Evolutionary conservation across 2,329 filamentous ascomycete species (phyloP).

Genomic region (Metarhizium rileyi): DNA sequence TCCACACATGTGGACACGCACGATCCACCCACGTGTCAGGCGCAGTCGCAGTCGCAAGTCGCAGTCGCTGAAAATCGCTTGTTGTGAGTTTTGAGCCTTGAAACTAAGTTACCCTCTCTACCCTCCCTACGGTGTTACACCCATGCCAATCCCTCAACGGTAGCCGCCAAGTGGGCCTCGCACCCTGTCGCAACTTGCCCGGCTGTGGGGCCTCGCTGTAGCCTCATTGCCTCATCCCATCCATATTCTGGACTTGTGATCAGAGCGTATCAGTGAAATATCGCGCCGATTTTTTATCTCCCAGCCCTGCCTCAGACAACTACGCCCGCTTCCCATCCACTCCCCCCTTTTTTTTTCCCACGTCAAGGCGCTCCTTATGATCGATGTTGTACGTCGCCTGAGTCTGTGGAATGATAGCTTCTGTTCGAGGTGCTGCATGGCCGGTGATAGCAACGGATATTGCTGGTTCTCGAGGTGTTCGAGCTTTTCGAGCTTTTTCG

Average conservation of each 20-base stretch:
- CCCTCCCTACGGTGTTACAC: neutral
- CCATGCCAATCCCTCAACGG: slow-evolving; percentile 4
- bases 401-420: neutral
- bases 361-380: neutral
- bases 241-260: slow-evolving; percentile 9
- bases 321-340: slow-evolving; percentile 2
- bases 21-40: slow-evolving; percentile 15
- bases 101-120: no score
- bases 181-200: slow-evolving; percentile 5
- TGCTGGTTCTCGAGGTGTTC: no score
- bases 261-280: slow-evolving; percentile 9
- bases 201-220: slow-evolving; percentile 3
- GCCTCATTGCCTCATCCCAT: slow-evolving; percentile 11
- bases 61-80: slow-evolving; percentile 6
- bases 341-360: neutral
- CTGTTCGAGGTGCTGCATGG: neutral
- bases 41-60: no score
- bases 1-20: slow-evolving; percentile 4
- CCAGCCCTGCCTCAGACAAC: slow-evolving; percentile 16
- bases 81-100: neutral
- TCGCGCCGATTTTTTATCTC: slow-evolving; percentile 6
- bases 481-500: neutral
- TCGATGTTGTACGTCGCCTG: neutral
- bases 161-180: slow-evolving; percentile 9
- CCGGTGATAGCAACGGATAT: neutral